Conservation (phyloP, 805 yeast species). For the Maudiozyma barnettii region DNA sequence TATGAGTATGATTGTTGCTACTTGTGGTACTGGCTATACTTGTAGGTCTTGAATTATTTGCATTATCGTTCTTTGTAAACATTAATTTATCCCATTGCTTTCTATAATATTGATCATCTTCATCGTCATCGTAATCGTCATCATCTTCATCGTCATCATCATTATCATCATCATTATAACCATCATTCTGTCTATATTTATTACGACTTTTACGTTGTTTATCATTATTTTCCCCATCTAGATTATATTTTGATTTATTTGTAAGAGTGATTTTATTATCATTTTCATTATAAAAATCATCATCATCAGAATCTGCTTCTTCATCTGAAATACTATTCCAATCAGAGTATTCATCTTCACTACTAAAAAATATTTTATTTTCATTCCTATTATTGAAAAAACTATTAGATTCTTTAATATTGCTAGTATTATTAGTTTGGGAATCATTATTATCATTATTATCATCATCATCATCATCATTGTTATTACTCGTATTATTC, state of each 20-base stretch:
- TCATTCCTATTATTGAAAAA: conserved; percentile 1
- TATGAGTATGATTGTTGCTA: background rate
- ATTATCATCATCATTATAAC: conserved; percentile 7
- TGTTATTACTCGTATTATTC: background rate
- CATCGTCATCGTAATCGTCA: conserved; percentile 23
- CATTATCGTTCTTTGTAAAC: conserved; percentile 11
- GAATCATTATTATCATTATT: no score
- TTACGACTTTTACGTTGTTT: background rate
- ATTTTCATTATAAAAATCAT: conserved; percentile 6
- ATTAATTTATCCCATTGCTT: conserved; percentile 27
- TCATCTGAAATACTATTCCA: conserved; percentile 26
- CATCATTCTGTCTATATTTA: background rate
- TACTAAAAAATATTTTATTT: conserved; percentile 23
- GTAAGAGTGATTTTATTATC: background rate
- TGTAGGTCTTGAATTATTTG: background rate
- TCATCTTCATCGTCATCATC: conserved; percentile 12
- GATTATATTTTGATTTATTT: background rate
- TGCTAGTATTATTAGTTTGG: no score
- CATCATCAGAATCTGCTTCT: conserved; percentile 19
- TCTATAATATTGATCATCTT: conserved; percentile 25
- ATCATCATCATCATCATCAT: background rate
- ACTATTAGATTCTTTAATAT: conserved; percentile 1
- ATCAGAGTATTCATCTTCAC: conserved; percentile 30
- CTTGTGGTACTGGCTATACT: background rate
- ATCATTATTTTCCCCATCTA: background rate